Conservation (phyloP, 805 yeast species). For the Wickerhamiella domercqiae region DNA sequence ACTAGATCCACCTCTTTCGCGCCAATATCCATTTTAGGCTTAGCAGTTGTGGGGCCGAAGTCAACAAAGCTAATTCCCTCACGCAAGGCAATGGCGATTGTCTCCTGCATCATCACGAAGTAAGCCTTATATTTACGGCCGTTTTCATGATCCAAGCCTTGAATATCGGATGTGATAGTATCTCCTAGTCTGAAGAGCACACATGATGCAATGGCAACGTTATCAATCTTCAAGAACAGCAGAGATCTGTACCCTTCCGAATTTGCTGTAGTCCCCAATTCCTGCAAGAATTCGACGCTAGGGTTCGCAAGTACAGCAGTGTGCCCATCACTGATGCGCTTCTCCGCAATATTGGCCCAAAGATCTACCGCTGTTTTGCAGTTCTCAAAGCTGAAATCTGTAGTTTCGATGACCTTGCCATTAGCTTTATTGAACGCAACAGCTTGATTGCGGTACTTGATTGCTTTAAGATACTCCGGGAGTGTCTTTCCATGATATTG, state of each 20-base stretch:
- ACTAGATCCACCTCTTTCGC: constrained; percentile 25
- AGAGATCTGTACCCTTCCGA: constrained; percentile 23
- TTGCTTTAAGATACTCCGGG: constrained; percentile 27
- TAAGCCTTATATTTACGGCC: constrained; percentile 29
- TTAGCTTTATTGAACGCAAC: constrained; percentile 24
- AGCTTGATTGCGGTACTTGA: constrained; percentile 29
- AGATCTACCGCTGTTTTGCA: constrained; percentile 24
- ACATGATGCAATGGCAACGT: constrained; percentile 28
- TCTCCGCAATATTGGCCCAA: constrained; percentile 29
- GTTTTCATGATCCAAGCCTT: constrained; percentile 29
- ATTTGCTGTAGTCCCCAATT: constrained; percentile 21
- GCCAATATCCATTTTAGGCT: constrained; percentile 31
- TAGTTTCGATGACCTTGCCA: constrained; percentile 26
- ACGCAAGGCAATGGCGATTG: constrained; percentile 28
- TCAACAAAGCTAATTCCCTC: constrained; percentile 29
- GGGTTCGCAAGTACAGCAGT: constrained; percentile 28
- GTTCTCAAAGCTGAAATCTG: constrained; percentile 22
- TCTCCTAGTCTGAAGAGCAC: constrained; percentile 30
- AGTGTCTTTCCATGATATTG: constrained; percentile 23
- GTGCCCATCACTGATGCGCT: constrained; percentile 26
- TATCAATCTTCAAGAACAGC: constrained; percentile 27
- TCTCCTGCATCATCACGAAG: constrained; percentile 34
- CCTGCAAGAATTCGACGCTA: constrained; percentile 20
- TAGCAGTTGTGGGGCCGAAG: constrained; percentile 33
- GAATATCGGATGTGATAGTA: constrained; percentile 32